Percentiles rank a stretch among this genome's conserved stretches.
phyloP scores from a whole-genome alignment of 1,284 basidiomycete genomes.

The Earliella scabrosa region DNA sequence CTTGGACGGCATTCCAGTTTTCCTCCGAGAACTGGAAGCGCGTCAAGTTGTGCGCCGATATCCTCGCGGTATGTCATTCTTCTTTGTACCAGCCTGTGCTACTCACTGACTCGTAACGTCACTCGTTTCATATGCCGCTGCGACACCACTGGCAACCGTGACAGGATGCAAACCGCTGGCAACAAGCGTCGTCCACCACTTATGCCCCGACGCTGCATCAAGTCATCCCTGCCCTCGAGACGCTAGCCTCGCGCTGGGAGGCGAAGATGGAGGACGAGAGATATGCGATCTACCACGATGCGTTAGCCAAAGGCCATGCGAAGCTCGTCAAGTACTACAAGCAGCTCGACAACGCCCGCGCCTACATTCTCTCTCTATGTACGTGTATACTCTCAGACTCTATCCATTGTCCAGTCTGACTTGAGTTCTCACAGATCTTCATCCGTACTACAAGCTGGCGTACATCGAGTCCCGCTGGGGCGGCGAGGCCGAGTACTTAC shows the following conservation, averaged over 20 bases:
- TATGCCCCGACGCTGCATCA: conserved; percentile 9
- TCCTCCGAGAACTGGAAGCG: background rate
- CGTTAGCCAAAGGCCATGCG: conserved; percentile 20
- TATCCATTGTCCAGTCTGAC: too few species aligned
- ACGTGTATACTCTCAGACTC: too few species aligned
- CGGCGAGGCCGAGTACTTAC: conserved; percentile 21
- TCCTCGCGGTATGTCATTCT: background rate
- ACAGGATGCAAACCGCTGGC: conserved; percentile 10
- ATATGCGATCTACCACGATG: conserved; percentile 22
- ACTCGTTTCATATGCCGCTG: too few species aligned
- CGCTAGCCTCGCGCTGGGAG: conserved; percentile 29
- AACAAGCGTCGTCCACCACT: background rate
- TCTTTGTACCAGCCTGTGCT: too few species aligned
- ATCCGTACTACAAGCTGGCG: conserved; percentile 26
- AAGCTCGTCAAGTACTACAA: conserved; percentile 34
- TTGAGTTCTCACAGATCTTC: too few species aligned
- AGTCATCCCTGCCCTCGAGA: conserved; percentile 29
- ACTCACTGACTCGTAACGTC: too few species aligned
- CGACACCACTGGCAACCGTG: too few species aligned
- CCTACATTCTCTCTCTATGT: conserved; percentile 14
- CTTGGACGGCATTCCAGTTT: background rate
- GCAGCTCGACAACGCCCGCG: conserved; percentile 26
- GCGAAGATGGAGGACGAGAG: conserved; percentile 11
- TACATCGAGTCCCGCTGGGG: conserved; percentile 29
- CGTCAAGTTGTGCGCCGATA: background rate